phyloP scores from a whole-genome alignment of 192 early-diverging fungal species.

The Dissophora globulifera region DNA sequence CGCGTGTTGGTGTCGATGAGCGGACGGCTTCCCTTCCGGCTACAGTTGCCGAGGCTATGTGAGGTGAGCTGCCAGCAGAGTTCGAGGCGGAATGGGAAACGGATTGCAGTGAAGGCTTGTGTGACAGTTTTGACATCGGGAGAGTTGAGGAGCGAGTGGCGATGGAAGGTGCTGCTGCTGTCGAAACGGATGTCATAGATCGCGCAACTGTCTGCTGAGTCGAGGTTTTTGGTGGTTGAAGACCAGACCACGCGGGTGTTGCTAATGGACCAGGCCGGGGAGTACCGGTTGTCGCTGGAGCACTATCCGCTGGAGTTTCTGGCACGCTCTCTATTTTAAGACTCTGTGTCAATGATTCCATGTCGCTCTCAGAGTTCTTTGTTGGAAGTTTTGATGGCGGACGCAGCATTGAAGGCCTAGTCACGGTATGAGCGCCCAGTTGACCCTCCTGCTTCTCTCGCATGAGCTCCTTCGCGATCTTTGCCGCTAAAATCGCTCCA shows the following conservation, averaged over 20 bases:
- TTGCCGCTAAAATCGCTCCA: constrained; percentile 38
- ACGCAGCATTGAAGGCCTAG: constrained; percentile 21
- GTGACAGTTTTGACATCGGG: background rate
- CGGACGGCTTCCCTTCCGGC: background rate
- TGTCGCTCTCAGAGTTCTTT: background rate
- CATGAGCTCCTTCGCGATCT: constrained; percentile 34
- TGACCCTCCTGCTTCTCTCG: constrained; percentile 21
- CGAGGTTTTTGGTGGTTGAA: constrained; percentile 4
- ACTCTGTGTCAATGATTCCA: constrained; percentile 4
- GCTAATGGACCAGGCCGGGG: background rate
- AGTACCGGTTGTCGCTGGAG: constrained; percentile 7
- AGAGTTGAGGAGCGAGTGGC: background rate
- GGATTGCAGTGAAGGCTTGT: constrained; percentile 1
- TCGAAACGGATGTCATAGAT: background rate
- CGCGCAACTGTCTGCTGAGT: background rate
- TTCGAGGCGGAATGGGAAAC: background rate
- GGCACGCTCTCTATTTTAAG: constrained; percentile 21
- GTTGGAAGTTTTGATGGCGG: constrained; percentile 22
- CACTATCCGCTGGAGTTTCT: background rate
- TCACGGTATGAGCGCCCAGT: background rate
- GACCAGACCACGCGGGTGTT: background rate
- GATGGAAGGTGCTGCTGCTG: background rate
- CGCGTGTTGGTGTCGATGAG: constrained; percentile 5
- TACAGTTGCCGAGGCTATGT: background rate
- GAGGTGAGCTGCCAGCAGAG: constrained; percentile 9